A percentile compares a stretch with the other conserved stretches of the same genome.
phyloP scores from a whole-genome alignment of 176 grass and related monocot genomes.

The Dactylis glomerata region DNA sequence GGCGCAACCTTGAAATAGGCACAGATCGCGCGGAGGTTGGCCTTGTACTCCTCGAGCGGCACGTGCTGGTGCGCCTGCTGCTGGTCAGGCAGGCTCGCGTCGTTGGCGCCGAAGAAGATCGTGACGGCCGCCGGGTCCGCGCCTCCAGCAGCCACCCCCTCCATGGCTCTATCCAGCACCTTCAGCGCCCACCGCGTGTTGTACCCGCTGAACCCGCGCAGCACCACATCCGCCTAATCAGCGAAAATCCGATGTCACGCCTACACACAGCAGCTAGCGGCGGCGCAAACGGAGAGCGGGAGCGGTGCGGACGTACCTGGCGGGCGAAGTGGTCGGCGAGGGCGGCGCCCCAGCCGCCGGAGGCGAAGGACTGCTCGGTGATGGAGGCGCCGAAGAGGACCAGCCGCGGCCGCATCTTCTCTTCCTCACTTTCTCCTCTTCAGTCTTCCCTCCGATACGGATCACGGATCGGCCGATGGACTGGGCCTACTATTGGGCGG shows the following conservation, averaged over 20 bases:
- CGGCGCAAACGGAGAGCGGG: neutral
- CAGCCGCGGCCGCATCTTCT: constrained; percentile 50
- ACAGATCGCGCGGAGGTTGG: constrained; percentile 70
- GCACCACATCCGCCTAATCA: constrained; percentile 68
- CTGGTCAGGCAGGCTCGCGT: constrained; percentile 64
- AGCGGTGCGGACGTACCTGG: constrained; percentile 14
- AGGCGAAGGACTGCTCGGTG: constrained; percentile 66
- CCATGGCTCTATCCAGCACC: constrained; percentile 56
- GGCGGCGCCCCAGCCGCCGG: constrained; percentile 76
- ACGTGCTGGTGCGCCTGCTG: constrained; percentile 63
- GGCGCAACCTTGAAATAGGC: constrained; percentile 58
- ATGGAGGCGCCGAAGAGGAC: constrained; percentile 95
- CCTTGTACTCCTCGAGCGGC: constrained; percentile 62
- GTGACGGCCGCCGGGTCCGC: constrained; percentile 51
- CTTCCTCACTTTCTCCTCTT: neutral
- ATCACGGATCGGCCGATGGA: neutral
- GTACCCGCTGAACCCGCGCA: constrained; percentile 86
- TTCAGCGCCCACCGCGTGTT: constrained; percentile 84
- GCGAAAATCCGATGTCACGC: neutral
- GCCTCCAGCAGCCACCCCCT: constrained; percentile 20
- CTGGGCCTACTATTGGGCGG: too few species aligned
- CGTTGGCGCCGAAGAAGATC: constrained; percentile 91
- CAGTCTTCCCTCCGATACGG: neutral
- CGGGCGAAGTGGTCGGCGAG: constrained; percentile 58
- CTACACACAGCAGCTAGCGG: neutral